Base-by-base conservation (phyloP, 495 filamentous ascomycete species). In the Hypoxylon lenormandii region DNA sequence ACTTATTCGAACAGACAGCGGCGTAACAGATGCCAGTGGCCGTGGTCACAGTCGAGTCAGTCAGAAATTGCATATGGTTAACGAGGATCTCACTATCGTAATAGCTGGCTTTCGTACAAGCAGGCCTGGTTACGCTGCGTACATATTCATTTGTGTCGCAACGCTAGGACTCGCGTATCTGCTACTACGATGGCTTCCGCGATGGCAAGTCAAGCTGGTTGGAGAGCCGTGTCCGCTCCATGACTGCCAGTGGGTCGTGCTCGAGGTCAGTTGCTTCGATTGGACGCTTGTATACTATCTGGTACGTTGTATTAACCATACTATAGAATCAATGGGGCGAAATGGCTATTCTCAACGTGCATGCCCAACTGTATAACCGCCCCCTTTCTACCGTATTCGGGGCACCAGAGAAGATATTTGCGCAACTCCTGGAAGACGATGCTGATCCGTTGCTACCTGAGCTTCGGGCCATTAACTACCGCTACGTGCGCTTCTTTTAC, bases 401-500 rank as follows among this genome's bases (percentile, higher is more conserved):
- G 0, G 74, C 85, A 18, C 80, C 87, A 13, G 81, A 82, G 26
- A 87, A 88, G 75, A 81, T 84, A 62, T 80, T 80, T 19, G 76
- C 78, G 3, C 83, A 83, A 59, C 59, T 81, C 38, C 86, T 89
- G 60, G 92, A 96, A 61, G 93, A 98, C 69, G 92, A 96, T 65
- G 88, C 88, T 45, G 96, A 99, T 66, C 92, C 93, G 3, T 83
- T 92, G 26, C 79, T 98, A 52, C 78, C 80, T 12, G 77, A 87
- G 47, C 85, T 98, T 8, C 88, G 88, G 10, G 88, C 86, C 47
- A 78, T 99, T 36, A 91, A 97, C 69, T 98, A 98, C 74, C 90
- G 94, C 67, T 97, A 98, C 74, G 89, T 98, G 43, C 88, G 92
- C 47, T 95, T 99, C 63, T 95, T 89, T 74, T 98, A 90, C 70